These are phyloP conservation scores for Pichia sorboxylosa DNA, from an alignment of 1,139 yeast species.

Conservation along the genomic window DNA sequence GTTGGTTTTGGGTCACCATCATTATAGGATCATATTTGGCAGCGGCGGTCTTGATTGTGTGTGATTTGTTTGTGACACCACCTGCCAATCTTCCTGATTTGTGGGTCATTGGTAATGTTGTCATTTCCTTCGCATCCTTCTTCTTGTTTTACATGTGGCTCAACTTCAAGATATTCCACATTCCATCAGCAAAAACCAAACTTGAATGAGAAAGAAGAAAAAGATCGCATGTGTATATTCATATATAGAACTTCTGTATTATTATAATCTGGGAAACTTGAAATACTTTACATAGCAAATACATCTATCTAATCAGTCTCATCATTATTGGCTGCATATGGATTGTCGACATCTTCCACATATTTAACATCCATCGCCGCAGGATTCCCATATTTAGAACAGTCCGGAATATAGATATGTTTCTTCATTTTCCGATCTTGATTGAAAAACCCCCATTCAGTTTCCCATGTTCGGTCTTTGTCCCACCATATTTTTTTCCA, in stretches of 20 bases:
- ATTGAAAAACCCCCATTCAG: constrained; percentile 60
- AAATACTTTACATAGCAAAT: background rate
- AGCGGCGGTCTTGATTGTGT: constrained; percentile 39
- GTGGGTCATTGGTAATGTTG: constrained; percentile 69
- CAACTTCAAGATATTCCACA: constrained; percentile 36
- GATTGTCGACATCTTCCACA: constrained; percentile 2
- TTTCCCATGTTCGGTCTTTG: constrained; percentile 45
- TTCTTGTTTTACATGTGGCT: constrained; percentile 70
- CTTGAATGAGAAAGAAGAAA: constrained; percentile 1
- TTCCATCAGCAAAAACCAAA: constrained; percentile 4
- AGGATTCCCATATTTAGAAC: constrained; percentile 11
- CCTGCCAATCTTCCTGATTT: constrained; percentile 67
- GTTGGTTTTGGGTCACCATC: constrained; percentile 42
- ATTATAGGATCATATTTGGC: constrained; percentile 50
- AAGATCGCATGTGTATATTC: too few species aligned
- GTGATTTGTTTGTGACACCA: constrained; percentile 42
- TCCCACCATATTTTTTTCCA: constrained; percentile 49
- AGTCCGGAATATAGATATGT: constrained; percentile 25
- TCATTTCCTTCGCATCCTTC: constrained; percentile 68
- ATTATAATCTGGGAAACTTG: too few species aligned
- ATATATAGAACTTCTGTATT: too few species aligned
- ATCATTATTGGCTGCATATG: constrained; percentile 2
- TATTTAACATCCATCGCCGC: constrained; percentile 1
- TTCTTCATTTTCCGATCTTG: constrained; percentile 34
- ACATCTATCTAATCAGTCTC: background rate